Conservation (phyloP, 306 rosid species). For the Sicyos edulis region DNA sequence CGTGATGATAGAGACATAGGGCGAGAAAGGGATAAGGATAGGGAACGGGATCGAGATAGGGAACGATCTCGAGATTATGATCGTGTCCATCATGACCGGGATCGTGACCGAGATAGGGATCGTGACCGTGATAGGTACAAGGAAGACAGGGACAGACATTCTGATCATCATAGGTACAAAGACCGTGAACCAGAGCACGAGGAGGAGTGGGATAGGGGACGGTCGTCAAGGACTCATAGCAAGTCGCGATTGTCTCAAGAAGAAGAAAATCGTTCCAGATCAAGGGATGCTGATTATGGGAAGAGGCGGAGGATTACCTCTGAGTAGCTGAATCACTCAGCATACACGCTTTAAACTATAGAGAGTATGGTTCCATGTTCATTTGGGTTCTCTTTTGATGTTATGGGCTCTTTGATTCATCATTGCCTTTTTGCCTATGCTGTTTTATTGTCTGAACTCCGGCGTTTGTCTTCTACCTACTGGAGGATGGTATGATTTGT, state of each 20-base stretch:
- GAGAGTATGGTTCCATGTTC: constrained; percentile 29
- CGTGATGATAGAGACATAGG: constrained; percentile 67
- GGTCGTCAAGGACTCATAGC: constrained; percentile 76
- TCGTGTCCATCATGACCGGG: constrained; percentile 34
- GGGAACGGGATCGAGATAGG: constrained; percentile 35
- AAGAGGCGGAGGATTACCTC: constrained; percentile 86
- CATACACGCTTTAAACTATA: constrained; percentile 28
- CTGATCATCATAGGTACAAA: constrained; percentile 80
- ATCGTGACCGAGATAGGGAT: constrained; percentile 21
- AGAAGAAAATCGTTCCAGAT: constrained; percentile 70
- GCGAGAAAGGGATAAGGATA: constrained; percentile 55
- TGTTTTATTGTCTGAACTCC: constrained; percentile 14
- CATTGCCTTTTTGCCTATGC: constrained; percentile 25
- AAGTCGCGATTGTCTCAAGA: constrained; percentile 73
- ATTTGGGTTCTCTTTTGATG: constrained; percentile 37
- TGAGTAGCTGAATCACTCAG: constrained; percentile 39
- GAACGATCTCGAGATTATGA: constrained; percentile 52
- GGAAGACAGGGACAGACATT: constrained; percentile 76
- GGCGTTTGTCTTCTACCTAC: background rate
- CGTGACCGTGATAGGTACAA: constrained; percentile 75
- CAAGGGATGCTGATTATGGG: constrained; percentile 93
- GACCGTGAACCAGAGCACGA: constrained; percentile 74
- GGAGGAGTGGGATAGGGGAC: constrained; percentile 83
- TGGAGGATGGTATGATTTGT: constrained; percentile 2
- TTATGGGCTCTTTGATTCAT: constrained; percentile 39